phyloP scores from a whole-genome alignment of 805 yeast species.

The Candida morakotiae region DNA sequence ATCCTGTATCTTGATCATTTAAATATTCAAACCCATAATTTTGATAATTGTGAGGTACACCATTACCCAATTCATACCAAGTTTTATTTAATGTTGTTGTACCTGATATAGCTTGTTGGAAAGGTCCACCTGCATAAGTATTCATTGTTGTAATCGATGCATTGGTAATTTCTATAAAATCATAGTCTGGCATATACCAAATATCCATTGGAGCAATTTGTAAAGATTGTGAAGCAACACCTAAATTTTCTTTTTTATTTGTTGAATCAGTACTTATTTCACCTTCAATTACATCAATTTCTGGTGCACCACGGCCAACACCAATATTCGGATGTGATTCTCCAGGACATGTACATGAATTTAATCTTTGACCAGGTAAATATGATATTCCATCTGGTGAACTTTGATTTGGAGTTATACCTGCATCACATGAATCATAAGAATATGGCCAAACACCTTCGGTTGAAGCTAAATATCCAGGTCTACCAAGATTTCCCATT shows the following conservation, averaged over 20 bases:
- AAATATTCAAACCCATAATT: constrained; percentile 73
- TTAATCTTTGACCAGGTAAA: constrained; percentile 35
- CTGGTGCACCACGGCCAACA: constrained; percentile 44
- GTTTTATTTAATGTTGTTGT: constrained; percentile 70
- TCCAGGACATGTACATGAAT: constrained; percentile 31
- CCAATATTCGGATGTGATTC: constrained; percentile 37
- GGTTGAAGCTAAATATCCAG: constrained; percentile 34
- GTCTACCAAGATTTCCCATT: constrained; percentile 39
- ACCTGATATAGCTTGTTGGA: constrained; percentile 88
- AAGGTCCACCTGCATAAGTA: constrained; percentile 87
- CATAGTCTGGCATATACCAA: constrained; percentile 91
- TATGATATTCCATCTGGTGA: constrained; percentile 39
- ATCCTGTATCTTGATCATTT: constrained; percentile 61
- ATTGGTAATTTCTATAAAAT: constrained; percentile 71
- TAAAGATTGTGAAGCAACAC: constrained; percentile 85
- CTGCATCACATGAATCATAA: constrained; percentile 36
- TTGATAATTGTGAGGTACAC: constrained; percentile 52
- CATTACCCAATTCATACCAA: constrained; percentile 72
- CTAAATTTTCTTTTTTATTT: constrained; percentile 24
- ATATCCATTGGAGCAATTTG: constrained; percentile 93
- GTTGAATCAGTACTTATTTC: constrained; percentile 53
- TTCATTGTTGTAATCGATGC: constrained; percentile 71
- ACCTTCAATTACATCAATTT: constrained; percentile 88
- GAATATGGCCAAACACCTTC: constrained; percentile 42
- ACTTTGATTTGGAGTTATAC: constrained; percentile 38